Conservation (phyloP, 306 rosid genomes). For the Gleditsia sinensis region DNA sequence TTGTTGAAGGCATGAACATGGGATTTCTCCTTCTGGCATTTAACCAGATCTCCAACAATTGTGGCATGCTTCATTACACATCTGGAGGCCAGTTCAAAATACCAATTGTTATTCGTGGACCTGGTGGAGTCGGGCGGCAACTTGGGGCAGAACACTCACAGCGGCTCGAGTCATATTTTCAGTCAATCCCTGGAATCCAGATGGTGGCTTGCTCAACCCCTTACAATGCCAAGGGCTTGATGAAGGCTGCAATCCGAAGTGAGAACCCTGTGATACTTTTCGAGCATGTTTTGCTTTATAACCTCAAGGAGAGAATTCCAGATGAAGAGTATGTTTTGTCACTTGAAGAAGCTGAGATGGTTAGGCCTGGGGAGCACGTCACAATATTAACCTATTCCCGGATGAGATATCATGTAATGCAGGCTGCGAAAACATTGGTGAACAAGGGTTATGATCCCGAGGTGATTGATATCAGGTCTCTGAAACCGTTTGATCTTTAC, state of each 20-base stretch:
- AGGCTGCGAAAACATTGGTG: constrained; percentile 94
- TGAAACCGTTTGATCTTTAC: constrained; percentile 91
- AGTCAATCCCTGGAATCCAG: constrained; percentile 91
- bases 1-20: constrained; percentile 97
- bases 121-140: constrained; percentile 96
- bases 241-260: constrained; percentile 96
- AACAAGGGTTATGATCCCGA: constrained; percentile 96
- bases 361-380: constrained; percentile 92
- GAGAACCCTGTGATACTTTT: constrained; percentile 96
- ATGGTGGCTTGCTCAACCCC: constrained; percentile 98
- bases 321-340: constrained; percentile 92
- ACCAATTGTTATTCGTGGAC: constrained; percentile 91
- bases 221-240: constrained; percentile 90
- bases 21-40: constrained; percentile 97
- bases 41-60: constrained; percentile 91
- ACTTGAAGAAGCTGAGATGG: constrained; percentile 96
- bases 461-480: constrained; percentile 91
- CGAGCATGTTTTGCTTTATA: constrained; percentile 93
- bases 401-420: constrained; percentile 99
- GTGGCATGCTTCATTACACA: constrained; percentile 97
- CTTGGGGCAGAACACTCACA: constrained; percentile 95
- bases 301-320: constrained; percentile 93
- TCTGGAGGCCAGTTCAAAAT: constrained; percentile 95
- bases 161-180: constrained; percentile 87
- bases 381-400: constrained; percentile 88